Evolutionary conservation across 1,284 basidiomycete species (phyloP), one percentile per base, ranked within the genome.

Genomic region (Sparassis latifolia): DNA sequence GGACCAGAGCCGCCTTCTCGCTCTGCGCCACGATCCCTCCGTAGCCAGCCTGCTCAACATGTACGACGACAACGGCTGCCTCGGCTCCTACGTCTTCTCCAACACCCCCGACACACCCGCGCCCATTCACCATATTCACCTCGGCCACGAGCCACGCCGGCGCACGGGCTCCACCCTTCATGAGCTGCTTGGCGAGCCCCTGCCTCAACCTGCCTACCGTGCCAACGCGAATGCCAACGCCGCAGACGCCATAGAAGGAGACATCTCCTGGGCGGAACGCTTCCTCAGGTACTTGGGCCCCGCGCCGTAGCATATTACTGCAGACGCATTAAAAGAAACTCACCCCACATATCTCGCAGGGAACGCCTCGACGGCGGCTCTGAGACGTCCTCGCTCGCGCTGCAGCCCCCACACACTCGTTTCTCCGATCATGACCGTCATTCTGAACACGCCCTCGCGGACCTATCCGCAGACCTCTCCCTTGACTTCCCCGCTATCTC

Each of bases 181-280:
- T 2, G 79, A 88, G 58, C 68, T 89, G 2, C 71, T 89, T 31
- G 84, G 83, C 3, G 74, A 74, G 45, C 70, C 80, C 0, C 50
- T 62, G 35, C 63, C 61, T 28, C 66, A 59, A 1, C 20, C 20
- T 20, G 20, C 20, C 20, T 20, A 20, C 20, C 20, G 20, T 20
- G 20, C 20, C 20, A 20, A 20, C 20, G 20, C 20, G 20, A 20
- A 20, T 20, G 20, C 20, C 20, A 20, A 20, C 20, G 56, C 64
- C 47, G 66, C 70, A 31, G 62, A 64, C 27, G 72, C 67, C 49
- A 66, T 62, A 3, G 84, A 86, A 60, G 81, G 84, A 7, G 86
- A 89, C 58, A 85, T 89, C 48, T 87, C 84, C 2, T 89, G 86
- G 86, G 86, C 86, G 9, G 86, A 89, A 66, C 75, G 76, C 35